Evolutionary conservation across 768 basidiomycete species (phyloP).

Genomic region (Leccinellum luteum): DNA sequence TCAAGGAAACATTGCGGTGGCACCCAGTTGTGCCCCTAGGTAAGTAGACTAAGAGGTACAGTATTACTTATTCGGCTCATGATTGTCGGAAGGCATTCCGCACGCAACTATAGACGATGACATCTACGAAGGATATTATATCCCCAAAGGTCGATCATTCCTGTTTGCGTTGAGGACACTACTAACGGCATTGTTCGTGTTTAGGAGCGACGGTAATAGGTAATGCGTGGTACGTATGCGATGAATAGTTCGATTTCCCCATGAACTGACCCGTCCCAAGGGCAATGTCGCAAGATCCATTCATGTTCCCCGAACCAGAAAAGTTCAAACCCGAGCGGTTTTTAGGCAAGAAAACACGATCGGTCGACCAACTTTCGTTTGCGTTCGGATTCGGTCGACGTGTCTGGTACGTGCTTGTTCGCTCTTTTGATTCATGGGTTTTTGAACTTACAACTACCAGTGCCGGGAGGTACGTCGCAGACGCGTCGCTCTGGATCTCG

Average conservation of each 20-base stretch:
- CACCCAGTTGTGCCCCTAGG: constrained; percentile 16
- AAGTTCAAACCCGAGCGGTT: constrained; percentile 40
- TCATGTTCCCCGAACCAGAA: constrained; percentile 36
- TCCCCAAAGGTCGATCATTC: constrained; percentile 44
- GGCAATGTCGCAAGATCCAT: constrained; percentile 36
- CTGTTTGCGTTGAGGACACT: background rate
- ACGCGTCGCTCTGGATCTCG: constrained; percentile 34
- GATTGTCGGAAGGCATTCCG: constrained; percentile 22
- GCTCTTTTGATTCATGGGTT: background rate
- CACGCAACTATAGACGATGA: constrained; percentile 38
- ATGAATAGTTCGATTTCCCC: background rate
- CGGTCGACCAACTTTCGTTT: constrained; percentile 18
- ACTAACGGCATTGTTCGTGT: background rate
- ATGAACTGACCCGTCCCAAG: constrained; percentile 11
- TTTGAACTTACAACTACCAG: constrained; percentile 19
- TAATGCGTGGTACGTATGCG: constrained; percentile 16
- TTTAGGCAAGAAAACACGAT: constrained; percentile 8
- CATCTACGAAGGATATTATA: constrained; percentile 44
- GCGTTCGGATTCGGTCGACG: constrained; percentile 44
- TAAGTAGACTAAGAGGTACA: background rate
- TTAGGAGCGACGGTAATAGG: constrained; percentile 20
- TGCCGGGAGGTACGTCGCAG: constrained; percentile 43
- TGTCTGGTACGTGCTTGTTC: constrained; percentile 6
- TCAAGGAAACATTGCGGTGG: constrained; percentile 28
- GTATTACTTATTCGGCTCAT: background rate